A percentile compares a stretch with the other conserved stretches of the same genome.
Conservation (phyloP, 768 basidiomycete species). For the Psilocybe subaeruginosa region DNA sequence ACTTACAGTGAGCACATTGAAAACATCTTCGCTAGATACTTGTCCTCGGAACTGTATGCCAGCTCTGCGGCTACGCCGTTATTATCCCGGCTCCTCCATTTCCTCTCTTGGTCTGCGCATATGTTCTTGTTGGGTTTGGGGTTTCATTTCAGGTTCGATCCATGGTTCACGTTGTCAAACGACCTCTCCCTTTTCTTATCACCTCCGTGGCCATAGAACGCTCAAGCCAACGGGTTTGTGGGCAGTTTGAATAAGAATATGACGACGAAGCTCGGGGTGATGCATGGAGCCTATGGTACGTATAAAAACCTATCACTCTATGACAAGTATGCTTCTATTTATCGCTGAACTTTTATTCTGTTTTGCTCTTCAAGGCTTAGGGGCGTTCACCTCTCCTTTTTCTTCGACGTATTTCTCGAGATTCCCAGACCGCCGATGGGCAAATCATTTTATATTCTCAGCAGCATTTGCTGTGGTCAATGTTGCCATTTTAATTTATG, state of each 20-base stretch:
- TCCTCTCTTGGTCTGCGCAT: slow-evolving; percentile 56
- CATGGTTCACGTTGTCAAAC: background rate
- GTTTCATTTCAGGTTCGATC: slow-evolving; percentile 43
- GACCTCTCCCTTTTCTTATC: background rate
- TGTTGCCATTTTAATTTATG: slow-evolving; percentile 44
- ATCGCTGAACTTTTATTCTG: background rate
- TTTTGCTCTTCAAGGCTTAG: slow-evolving; percentile 46
- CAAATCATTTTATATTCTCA: slow-evolving; percentile 73
- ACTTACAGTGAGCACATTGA: no score
- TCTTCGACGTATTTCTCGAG: slow-evolving; percentile 79
- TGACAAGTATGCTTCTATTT: background rate
- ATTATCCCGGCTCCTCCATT: slow-evolving; percentile 62
- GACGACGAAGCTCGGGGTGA: slow-evolving; percentile 65
- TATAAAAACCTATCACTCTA: background rate
- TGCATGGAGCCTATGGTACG: slow-evolving; percentile 67
- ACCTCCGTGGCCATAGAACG: slow-evolving; percentile 45
- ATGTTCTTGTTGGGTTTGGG: slow-evolving; percentile 45
- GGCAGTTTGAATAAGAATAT: slow-evolving; percentile 59
- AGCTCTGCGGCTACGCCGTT: slow-evolving; percentile 54
- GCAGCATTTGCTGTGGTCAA: slow-evolving; percentile 64
- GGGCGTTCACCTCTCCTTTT: slow-evolving; percentile 70
- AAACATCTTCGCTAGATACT: slow-evolving; percentile 11
- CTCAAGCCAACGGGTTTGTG: slow-evolving; percentile 72
- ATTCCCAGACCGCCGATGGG: slow-evolving; percentile 53
- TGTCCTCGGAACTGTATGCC: slow-evolving; percentile 45